phyloP scores from a whole-genome alignment of 1,284 basidiomycete genomes.

The Macrocybe sp. region DNA sequence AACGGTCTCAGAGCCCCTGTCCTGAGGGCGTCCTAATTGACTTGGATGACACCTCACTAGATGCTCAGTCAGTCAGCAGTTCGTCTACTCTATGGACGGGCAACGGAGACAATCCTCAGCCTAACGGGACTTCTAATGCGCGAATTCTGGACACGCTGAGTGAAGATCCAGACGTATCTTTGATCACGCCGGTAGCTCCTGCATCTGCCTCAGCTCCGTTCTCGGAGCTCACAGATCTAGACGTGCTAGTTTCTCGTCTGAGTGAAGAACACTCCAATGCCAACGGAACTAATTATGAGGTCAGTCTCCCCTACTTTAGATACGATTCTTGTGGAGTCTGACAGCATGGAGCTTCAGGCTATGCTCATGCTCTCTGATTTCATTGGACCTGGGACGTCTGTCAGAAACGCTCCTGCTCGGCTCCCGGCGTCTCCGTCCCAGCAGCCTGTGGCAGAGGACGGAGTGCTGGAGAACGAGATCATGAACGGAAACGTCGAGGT shows the following conservation, averaged over 20 bases:
- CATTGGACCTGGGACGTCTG: slow-evolving; percentile 46
- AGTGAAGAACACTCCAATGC: slow-evolving; percentile 29
- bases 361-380: slow-evolving; percentile 58
- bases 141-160: slow-evolving; percentile 14
- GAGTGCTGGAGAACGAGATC: slow-evolving; percentile 20
- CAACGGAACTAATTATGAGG: slow-evolving; percentile 55
- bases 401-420: slow-evolving; percentile 7
- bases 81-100: not conserved
- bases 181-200: slow-evolving; percentile 4
- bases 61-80: not conserved
- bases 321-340: not conserved
- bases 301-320: slow-evolving; percentile 25
- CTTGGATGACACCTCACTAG: slow-evolving; percentile 26
- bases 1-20: slow-evolving; percentile 15
- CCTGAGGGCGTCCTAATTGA: slow-evolving; percentile 44
- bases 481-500: slow-evolving; percentile 61
- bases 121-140: slow-evolving; percentile 10
- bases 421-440: slow-evolving; percentile 14
- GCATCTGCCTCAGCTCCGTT: slow-evolving; percentile 14
- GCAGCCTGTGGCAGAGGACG: not conserved
- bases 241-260: slow-evolving; percentile 50
- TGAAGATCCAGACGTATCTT: not conserved
- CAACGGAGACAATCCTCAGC: not conserved
- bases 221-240: slow-evolving; percentile 55
- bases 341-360: slow-evolving; percentile 32